Evolutionary conservation across 495 filamentous ascomycete genomes (phyloP).

Genomic region (Thermothielavioides terrestris): DNA sequence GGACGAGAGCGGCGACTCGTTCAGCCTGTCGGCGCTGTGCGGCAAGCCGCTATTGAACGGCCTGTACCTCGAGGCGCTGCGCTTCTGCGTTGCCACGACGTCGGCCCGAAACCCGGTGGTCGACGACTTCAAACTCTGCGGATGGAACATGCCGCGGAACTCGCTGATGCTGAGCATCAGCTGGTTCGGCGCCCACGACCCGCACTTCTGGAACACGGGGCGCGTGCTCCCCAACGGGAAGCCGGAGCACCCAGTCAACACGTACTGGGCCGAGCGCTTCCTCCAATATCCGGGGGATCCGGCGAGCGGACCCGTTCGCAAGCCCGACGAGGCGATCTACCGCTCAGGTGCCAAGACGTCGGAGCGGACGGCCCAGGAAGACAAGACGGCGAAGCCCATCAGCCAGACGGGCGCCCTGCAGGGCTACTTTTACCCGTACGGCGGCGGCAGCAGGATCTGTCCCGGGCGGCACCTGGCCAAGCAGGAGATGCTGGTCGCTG

Average conservation of each 20-base stretch:
- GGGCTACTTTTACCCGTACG: conserved; percentile 30
- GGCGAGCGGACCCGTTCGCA: conserved; percentile 23
- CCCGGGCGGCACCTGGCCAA: conserved; percentile 37
- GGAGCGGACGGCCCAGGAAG: conserved; percentile 9
- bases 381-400: conserved; percentile 13
- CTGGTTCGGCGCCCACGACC: conserved; percentile 18
- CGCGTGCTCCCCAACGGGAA: neutral
- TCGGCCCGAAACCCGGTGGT: conserved; percentile 12
- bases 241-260: conserved; percentile 21
- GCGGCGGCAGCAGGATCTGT: conserved; percentile 34
- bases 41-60: conserved; percentile 17
- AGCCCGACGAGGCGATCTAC: neutral
- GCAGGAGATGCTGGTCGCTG: conserved; percentile 28
- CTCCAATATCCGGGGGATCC: conserved; percentile 29
- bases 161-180: conserved; percentile 15
- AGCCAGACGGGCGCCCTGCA: conserved; percentile 10
- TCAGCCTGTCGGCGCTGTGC: conserved; percentile 12
- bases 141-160: conserved; percentile 14
- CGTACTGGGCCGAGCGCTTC: conserved; percentile 36
- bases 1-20: neutral
- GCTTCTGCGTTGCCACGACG: conserved; percentile 10
- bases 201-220: conserved; percentile 23
- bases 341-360: neutral
- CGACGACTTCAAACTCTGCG: conserved; percentile 14
- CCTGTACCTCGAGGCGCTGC: conserved; percentile 19